Conservation (phyloP, 495 filamentous ascomycete species). For the Penicillium cataractarum region DNA sequence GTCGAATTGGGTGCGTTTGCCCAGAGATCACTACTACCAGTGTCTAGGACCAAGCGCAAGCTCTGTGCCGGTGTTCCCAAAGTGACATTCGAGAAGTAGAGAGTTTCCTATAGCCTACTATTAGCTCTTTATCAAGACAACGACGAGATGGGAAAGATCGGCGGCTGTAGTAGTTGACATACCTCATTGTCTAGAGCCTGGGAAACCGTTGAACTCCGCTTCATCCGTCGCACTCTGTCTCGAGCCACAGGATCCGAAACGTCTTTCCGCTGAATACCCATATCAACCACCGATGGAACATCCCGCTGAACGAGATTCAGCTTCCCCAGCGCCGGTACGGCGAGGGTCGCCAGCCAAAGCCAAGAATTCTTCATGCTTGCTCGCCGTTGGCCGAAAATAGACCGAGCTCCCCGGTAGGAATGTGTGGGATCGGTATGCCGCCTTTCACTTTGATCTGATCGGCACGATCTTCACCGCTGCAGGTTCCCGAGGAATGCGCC, state of each 20-base stretch:
- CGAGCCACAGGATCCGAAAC: slow-evolving; percentile 36
- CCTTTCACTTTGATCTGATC: slow-evolving; percentile 1
- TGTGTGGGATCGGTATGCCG: slow-evolving; percentile 11
- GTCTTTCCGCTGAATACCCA: slow-evolving; percentile 45
- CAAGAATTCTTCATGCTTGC: slow-evolving; percentile 27
- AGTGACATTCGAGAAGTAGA: slow-evolving; percentile 74
- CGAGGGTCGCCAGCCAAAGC: slow-evolving; percentile 25
- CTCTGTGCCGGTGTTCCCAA: slow-evolving; percentile 70
- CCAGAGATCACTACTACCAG: slow-evolving; percentile 91
- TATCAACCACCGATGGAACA: slow-evolving; percentile 38
- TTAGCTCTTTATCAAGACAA: background rate
- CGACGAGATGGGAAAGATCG: background rate
- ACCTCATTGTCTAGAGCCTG: slow-evolving; percentile 50
- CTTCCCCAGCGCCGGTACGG: slow-evolving; percentile 20
- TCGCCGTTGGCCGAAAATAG: background rate
- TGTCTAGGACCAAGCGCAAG: slow-evolving; percentile 74
- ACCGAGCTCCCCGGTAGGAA: background rate
- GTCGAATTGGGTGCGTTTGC: slow-evolving; percentile 68
- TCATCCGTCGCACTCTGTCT: slow-evolving; percentile 37
- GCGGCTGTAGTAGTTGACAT: slow-evolving; percentile 2
- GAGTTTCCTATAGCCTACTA: slow-evolving; percentile 36
- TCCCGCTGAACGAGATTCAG: slow-evolving; percentile 40
- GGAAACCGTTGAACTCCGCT: slow-evolving; percentile 32
- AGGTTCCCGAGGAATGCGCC: background rate
- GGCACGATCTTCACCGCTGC: background rate